These are phyloP conservation scores for Clathrus columnatus DNA, from an alignment of 768 basidiomycete genomes.

Conservation along the genomic window DNA sequence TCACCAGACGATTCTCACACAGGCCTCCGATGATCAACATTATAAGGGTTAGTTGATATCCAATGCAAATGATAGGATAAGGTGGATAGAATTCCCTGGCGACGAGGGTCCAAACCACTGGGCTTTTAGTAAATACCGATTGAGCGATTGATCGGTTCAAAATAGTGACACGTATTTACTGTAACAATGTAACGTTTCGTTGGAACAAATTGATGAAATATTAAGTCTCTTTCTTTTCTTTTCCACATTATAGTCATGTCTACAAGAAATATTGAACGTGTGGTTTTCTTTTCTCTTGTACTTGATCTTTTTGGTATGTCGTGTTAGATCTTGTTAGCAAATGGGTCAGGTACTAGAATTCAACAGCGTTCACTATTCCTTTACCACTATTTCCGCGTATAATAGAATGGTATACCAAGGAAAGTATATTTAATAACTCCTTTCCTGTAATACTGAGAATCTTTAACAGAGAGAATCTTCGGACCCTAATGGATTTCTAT, in stretches of 20 bases:
- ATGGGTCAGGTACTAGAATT: background rate
- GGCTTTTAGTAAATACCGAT: slow-evolving; percentile 3
- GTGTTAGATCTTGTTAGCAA: background rate
- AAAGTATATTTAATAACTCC: slow-evolving; percentile 26
- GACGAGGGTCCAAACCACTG: background rate
- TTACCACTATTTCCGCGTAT: slow-evolving; percentile 98
- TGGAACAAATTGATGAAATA: background rate
- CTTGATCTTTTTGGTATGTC: slow-evolving; percentile 72
- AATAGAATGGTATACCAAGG: slow-evolving; percentile 84
- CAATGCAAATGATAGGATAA: background rate
- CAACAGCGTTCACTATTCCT: slow-evolving; percentile 81
- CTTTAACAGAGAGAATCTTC: slow-evolving; percentile 58
- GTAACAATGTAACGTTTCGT: background rate
- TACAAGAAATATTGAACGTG: slow-evolving; percentile 64
- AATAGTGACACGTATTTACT: background rate
- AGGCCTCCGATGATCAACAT: slow-evolving; percentile 72
- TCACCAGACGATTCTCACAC: slow-evolving; percentile 74
- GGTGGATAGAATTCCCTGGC: no score
- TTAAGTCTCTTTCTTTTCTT: background rate
- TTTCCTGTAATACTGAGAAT: background rate
- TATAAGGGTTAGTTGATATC: slow-evolving; percentile 42
- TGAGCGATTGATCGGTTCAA: background rate
- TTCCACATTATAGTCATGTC: slow-evolving; percentile 1
- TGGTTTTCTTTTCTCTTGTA: slow-evolving; percentile 86
- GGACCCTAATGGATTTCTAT: slow-evolving; percentile 62